Percentiles rank a stretch among this genome's conserved stretches.
phyloP scores from a whole-genome alignment of 2,329 filamentous ascomycete genomes.

The Capronia epimyces region DNA sequence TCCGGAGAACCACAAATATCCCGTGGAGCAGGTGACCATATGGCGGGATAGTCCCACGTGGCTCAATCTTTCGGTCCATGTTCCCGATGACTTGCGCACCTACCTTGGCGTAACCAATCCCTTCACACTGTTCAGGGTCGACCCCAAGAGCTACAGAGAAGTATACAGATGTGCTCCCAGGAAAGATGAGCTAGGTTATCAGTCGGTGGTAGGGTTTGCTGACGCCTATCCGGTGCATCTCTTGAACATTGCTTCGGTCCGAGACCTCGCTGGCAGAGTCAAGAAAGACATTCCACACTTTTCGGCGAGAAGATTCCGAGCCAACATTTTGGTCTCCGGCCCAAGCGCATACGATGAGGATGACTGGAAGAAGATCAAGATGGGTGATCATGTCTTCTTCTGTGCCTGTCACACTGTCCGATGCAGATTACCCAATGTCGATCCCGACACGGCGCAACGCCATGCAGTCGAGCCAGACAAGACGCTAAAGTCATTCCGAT shows the following conservation, averaged over 20 bases:
- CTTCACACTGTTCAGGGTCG: slow-evolving; percentile 51
- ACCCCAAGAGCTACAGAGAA: slow-evolving; percentile 42
- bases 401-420: slow-evolving; percentile 42
- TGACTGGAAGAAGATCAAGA: slow-evolving; percentile 49
- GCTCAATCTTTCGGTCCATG: slow-evolving; percentile 37
- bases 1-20: slow-evolving; percentile 43
- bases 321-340: slow-evolving; percentile 54
- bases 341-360: slow-evolving; percentile 53
- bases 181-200: slow-evolving; percentile 48
- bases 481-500: slow-evolving; percentile 46
- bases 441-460: slow-evolving; percentile 50
- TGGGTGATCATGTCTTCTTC: slow-evolving; percentile 33
- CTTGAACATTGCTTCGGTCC: slow-evolving; percentile 51
- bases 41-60: slow-evolving; percentile 51
- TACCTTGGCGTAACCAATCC: slow-evolving; percentile 48
- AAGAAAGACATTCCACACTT: slow-evolving; percentile 38
- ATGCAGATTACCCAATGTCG: slow-evolving; percentile 55
- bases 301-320: slow-evolving; percentile 51
- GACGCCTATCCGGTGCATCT: slow-evolving; percentile 57
- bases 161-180: slow-evolving; percentile 52
- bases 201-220: slow-evolving; percentile 51
- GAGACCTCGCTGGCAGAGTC: slow-evolving; percentile 45
- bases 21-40: slow-evolving; percentile 45
- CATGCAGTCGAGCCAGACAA: slow-evolving; percentile 46
- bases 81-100: slow-evolving; percentile 46